These are phyloP conservation scores for Boletus sensibilis DNA, from an alignment of 768 basidiomycete genomes.

Conservation along the genomic window DNA sequence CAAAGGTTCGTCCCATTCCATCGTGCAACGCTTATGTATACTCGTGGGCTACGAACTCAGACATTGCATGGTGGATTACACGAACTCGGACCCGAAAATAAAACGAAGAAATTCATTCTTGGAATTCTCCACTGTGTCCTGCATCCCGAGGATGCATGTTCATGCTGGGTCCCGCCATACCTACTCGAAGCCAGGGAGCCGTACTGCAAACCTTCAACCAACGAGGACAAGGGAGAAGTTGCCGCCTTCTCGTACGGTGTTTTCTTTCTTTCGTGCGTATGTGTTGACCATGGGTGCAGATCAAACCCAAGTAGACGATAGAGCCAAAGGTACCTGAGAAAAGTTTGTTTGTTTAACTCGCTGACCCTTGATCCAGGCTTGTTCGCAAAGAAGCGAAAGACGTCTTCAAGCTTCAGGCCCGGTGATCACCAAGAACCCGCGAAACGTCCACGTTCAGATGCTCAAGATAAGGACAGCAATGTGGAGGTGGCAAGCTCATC, in stretches of 20 bases:
- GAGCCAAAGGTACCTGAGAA: conserved; percentile 2
- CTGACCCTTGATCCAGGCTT: not conserved
- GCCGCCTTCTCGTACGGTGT: not conserved
- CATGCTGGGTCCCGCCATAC: conserved; percentile 11
- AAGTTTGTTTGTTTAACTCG: not conserved
- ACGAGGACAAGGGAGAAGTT: conserved; percentile 4
- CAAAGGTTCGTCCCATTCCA: conserved; percentile 9
- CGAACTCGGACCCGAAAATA: conserved; percentile 12
- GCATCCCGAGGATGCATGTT: conserved; percentile 12
- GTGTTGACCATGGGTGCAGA: conserved; percentile 12
- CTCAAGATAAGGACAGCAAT: not conserved
- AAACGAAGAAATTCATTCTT: conserved; percentile 13
- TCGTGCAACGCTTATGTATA: conserved; percentile 7
- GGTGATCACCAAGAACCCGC: not conserved
- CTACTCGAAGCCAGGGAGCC: conserved; percentile 8
- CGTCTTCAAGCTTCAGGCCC: not conserved
- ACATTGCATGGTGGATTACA: conserved; percentile 18
- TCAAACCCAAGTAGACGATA: not conserved
- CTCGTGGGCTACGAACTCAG: conserved; percentile 12
- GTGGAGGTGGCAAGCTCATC: conserved; percentile 3
- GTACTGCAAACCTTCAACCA: conserved; percentile 5
- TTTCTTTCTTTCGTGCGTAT: conserved; percentile 12
- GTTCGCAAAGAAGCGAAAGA: conserved; percentile 7
- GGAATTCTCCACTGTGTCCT: conserved; percentile 4
- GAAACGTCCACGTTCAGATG: conserved; percentile 1